Percentiles rank a stretch among this genome's conserved stretches.
These are phyloP conservation scores for Amanita jacksonii DNA, from an alignment of 768 basidiomycete species.

Conservation along the genomic window DNA sequence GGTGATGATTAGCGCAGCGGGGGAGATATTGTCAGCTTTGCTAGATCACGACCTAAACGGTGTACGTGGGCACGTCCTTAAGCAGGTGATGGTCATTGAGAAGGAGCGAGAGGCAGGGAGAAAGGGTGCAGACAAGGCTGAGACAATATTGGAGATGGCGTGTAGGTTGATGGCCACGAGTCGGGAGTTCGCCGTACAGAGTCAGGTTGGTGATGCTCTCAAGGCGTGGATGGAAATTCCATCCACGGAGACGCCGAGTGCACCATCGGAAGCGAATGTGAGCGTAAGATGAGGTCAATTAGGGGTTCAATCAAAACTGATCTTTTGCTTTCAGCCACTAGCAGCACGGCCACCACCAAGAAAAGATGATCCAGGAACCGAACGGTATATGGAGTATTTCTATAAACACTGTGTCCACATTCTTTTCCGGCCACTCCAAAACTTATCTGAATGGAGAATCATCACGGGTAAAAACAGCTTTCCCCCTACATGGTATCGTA, in stretches of 20 bases:
- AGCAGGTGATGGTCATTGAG: constrained; percentile 67
- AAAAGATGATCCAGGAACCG: constrained; percentile 80
- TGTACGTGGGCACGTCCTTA: constrained; percentile 76
- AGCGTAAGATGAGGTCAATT: constrained; percentile 8
- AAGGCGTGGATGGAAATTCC: constrained; percentile 78
- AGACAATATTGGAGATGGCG: constrained; percentile 68
- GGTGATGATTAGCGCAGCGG: constrained; percentile 68
- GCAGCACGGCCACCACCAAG: constrained; percentile 31
- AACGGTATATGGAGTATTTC: constrained; percentile 89
- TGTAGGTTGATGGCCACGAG: constrained; percentile 73
- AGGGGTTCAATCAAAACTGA: constrained; percentile 12
- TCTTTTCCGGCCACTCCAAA: constrained; percentile 71
- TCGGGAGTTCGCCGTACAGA: constrained; percentile 79
- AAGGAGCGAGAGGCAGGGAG: constrained; percentile 49
- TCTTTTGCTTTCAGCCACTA: constrained; percentile 26
- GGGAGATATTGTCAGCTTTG: constrained; percentile 76
- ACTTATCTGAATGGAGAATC: constrained; percentile 58
- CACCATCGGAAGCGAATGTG: constrained; percentile 26
- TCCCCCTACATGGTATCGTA: not conserved
- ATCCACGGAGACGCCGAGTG: constrained; percentile 23
- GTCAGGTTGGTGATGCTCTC: constrained; percentile 83
- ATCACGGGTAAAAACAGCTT: constrained; percentile 20
- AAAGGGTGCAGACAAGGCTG: constrained; percentile 51
- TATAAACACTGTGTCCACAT: constrained; percentile 75
- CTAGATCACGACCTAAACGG: constrained; percentile 89